Evolutionary conservation across 441 rosid genomes (phyloP), one percentile per base, ranked within the genome.

Genomic region (Gossypium lobatum): DNA sequence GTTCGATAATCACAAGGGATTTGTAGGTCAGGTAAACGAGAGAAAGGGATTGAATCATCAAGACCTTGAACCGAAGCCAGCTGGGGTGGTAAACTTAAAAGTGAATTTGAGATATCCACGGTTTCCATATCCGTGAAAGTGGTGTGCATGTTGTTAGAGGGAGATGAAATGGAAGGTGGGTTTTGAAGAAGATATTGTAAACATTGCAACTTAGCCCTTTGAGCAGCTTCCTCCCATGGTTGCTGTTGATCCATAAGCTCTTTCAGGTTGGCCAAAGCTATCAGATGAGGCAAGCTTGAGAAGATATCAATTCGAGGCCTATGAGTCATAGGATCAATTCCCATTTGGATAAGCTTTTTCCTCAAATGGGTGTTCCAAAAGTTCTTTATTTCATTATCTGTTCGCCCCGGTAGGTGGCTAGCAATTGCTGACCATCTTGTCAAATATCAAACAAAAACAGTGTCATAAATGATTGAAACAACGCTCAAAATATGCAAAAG

Each of bases 341-440:
- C 92, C 92, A 83, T 88, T 59, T 82, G 86, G 64, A 88, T 86
- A 54, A 88, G 81, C 73, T 80, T 88, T 73, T 86, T 88, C 86
- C 86, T 88, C 86, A 88, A 68, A 77, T 86, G 88, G 8, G 92
- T 85, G 80, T 88, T 88, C 92, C 92, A 88, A 80, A 83, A 85
- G 42, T 86, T 88, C 64, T 88, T 88, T 62, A 86, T 86, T 73
- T 86, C 90, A 53, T 88, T 88, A 70, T 88, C 92, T 4, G 92
- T 88, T 70, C 92, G 73, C 17, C 92, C 92, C 0, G 88, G 90
- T 55, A 86, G 82, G 76, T 81, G 84, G 20, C 83, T 74, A 10
- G 92, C 88, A 58, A 88, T 88, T 60, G 88, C 85, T 69, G 92
- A 88, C 92, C 92, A 88, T 80, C 92, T 83, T 13, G 5, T 73